Evolutionary conservation across 129 eudicot genomes (phyloP).

Genomic region (Calendula officinalis): DNA sequence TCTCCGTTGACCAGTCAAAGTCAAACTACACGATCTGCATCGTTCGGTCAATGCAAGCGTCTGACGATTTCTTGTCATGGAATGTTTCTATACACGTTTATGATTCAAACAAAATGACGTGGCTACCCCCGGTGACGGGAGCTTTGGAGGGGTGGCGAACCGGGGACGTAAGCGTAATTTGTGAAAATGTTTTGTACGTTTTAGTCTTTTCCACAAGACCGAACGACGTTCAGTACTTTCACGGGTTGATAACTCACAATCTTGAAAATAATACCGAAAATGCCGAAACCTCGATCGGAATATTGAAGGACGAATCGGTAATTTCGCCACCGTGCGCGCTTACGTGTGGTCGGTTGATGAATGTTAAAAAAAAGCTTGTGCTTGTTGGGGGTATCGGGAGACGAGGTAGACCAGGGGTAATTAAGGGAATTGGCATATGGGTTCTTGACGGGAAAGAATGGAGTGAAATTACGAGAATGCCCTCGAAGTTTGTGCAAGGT

Average conservation of each 20-base stretch:
- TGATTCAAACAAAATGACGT: constrained; percentile 33
- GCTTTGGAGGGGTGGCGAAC: constrained; percentile 52
- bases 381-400: constrained; percentile 57
- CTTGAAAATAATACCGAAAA: not conserved
- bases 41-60: constrained; percentile 44
- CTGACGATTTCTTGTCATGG: constrained; percentile 36
- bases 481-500: constrained; percentile 36
- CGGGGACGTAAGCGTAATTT: constrained; percentile 43
- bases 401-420: constrained; percentile 37
- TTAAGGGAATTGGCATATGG: constrained; percentile 57
- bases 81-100: constrained; percentile 35
- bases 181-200: constrained; percentile 37
- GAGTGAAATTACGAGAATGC: constrained; percentile 49
- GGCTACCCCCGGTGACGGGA: constrained; percentile 40
- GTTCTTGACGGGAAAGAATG: constrained; percentile 37
- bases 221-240: constrained; percentile 21
- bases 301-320: constrained; percentile 23
- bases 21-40: constrained; percentile 32
- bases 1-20: constrained; percentile 39
- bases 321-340: constrained; percentile 45
- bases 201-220: constrained; percentile 37
- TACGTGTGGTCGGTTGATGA: constrained; percentile 52
- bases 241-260: constrained; percentile 40
- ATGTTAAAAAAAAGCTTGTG: constrained; percentile 41
- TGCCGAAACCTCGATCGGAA: not conserved